phyloP scores from a whole-genome alignment of 345 rosid species.

The Populus deltoides region DNA sequence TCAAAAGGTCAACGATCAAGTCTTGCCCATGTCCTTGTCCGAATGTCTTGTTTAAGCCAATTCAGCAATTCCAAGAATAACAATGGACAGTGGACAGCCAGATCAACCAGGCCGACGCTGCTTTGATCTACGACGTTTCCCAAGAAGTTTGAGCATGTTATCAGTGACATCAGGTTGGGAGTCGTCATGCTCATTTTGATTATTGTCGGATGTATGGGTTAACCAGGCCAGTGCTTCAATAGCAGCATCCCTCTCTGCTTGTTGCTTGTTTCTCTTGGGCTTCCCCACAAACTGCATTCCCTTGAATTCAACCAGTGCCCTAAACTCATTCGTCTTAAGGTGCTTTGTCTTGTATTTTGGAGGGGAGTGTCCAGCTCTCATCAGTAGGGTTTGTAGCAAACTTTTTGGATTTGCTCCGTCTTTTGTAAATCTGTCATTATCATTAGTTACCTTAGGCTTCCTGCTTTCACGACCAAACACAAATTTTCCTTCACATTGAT shows the following conservation, averaged over 20 bases:
- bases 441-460: slow-evolving; percentile 49
- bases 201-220: slow-evolving; percentile 65
- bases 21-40: too few relatives aligned
- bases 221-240: slow-evolving; percentile 96
- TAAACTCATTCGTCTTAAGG: slow-evolving; percentile 85
- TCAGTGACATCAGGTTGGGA: slow-evolving; percentile 79
- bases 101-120: slow-evolving; percentile 13
- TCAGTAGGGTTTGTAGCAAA: slow-evolving; percentile 82
- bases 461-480: slow-evolving; percentile 85
- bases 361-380: slow-evolving; percentile 98
- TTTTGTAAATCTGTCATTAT: slow-evolving; percentile 52
- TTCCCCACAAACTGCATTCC: slow-evolving; percentile 98
- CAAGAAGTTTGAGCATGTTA: slow-evolving; percentile 93
- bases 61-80: too few relatives aligned
- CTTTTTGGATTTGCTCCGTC: slow-evolving; percentile 95
- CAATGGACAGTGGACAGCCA: neutral
- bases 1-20: too few relatives aligned
- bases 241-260: slow-evolving; percentile 96
- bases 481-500: slow-evolving; percentile 93
- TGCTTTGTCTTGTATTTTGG: slow-evolving; percentile 95
- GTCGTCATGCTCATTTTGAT: slow-evolving; percentile 37
- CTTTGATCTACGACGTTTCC: slow-evolving; percentile 65
- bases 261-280: slow-evolving; percentile 86
- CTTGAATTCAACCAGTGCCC: slow-evolving; percentile 91
- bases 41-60: too few relatives aligned